Percentiles rank a stretch among this genome's conserved stretches.
These are phyloP conservation scores for Phytophthora lateralis DNA, from an alignment of 352 stramenopile species.

Conservation along the genomic window DNA sequence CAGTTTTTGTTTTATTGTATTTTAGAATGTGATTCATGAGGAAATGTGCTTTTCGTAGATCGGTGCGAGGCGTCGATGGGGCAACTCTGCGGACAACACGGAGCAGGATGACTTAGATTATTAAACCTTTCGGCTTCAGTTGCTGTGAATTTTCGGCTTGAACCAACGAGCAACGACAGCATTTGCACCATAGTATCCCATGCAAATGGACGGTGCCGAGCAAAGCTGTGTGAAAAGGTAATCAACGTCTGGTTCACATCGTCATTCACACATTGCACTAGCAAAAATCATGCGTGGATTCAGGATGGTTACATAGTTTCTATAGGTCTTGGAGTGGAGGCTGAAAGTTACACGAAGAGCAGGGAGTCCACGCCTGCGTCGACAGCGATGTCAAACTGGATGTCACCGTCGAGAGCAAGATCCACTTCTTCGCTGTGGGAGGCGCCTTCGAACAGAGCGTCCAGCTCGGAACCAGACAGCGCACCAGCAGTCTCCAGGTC, in stretches of 20 bases:
- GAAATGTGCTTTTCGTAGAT: conserved; percentile 26
- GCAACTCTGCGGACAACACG: conserved; percentile 26
- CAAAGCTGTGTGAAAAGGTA: no score
- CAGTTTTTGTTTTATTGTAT: conserved; percentile 2
- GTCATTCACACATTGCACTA: no score
- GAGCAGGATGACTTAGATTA: conserved; percentile 40
- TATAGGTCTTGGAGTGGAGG: no score
- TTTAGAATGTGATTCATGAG: conserved; percentile 14
- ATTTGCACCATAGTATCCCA: no score
- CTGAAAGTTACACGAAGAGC: background rate
- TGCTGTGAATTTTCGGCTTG: no score
- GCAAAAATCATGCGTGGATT: no score
- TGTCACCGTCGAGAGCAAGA: background rate
- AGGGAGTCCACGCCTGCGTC: background rate
- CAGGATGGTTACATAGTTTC: background rate
- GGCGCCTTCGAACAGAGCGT: conserved; percentile 6
- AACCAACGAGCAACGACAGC: no score
- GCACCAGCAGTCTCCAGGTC: background rate
- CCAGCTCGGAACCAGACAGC: conserved; percentile 9
- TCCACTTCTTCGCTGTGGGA: background rate
- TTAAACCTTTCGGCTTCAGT: conserved; percentile 6
- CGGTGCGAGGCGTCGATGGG: conserved; percentile 25
- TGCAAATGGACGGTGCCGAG: no score
- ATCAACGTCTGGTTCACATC: no score
- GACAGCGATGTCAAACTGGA: background rate